A percentile compares a stretch with the other conserved stretches of the same genome.
Evolutionary conservation across 768 basidiomycete species (phyloP).

Genomic region (Kwoniella sp.): DNA sequence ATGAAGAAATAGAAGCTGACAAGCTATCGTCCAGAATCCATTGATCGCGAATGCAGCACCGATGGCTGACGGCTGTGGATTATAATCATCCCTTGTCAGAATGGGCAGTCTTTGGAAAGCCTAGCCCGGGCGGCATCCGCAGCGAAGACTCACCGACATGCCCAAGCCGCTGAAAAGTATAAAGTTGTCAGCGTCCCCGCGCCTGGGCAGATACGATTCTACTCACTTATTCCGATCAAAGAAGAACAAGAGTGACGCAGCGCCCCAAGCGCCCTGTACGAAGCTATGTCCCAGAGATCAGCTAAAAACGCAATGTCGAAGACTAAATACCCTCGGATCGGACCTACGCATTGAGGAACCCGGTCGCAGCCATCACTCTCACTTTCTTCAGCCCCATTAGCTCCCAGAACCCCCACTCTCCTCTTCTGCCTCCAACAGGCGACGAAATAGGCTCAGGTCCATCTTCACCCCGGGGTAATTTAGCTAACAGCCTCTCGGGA

Average conservation of each 20-base stretch:
- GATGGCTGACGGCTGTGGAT: slow-evolving; percentile 39
- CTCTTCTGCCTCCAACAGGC: neutral
- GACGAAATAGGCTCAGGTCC: neutral
- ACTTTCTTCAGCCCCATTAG: slow-evolving; percentile 43
- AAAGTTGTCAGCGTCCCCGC: neutral
- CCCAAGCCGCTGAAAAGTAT: slow-evolving; percentile 45
- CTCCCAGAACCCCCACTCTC: slow-evolving; percentile 50
- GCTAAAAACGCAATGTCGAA: too few relatives aligned
- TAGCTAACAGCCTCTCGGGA: slow-evolving; percentile 1
- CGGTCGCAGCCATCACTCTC: slow-evolving; percentile 41
- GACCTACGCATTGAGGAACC: slow-evolving; percentile 51
- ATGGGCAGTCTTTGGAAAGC: neutral
- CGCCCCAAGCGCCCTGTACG: slow-evolving; percentile 48
- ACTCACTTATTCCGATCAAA: slow-evolving; percentile 52
- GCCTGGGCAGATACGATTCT: neutral
- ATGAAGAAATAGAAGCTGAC: slow-evolving; percentile 48
- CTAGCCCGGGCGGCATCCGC: too few relatives aligned
- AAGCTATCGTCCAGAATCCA: slow-evolving; percentile 50
- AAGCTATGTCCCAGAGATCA: slow-evolving; percentile 41
- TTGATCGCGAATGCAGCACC: slow-evolving; percentile 50
- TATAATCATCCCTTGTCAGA: neutral
- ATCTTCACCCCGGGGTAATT: slow-evolving; percentile 10
- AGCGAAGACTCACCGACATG: slow-evolving; percentile 39
- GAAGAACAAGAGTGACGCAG: slow-evolving; percentile 52
- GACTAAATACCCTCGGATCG: too few relatives aligned